These are phyloP conservation scores for Rhizopus arrhizus DNA, from an alignment of 371 early-diverging fungal genomes.

Conservation along the genomic window DNA sequence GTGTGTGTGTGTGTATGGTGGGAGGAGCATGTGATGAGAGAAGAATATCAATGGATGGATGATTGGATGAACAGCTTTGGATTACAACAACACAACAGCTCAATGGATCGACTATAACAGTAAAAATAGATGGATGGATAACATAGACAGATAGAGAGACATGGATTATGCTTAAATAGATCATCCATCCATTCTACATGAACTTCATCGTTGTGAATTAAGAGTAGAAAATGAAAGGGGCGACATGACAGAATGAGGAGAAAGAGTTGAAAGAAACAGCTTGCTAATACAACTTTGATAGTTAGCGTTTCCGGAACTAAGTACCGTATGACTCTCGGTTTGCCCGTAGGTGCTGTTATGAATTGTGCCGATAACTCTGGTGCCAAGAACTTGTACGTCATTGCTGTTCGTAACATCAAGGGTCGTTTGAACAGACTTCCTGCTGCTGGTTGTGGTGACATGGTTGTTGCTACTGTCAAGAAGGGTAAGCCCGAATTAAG, in stretches of 20 bases:
- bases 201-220: neutral
- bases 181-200: neutral
- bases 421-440: conserved; percentile 99
- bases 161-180: neutral
- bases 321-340: conserved; percentile 99
- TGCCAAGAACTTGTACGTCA: conserved; percentile 99
- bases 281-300: conserved; percentile 4
- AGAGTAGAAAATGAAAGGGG: neutral
- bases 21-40: neutral
- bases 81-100: too few species aligned
- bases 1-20: neutral
- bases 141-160: neutral
- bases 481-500: conserved; percentile 99
- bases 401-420: conserved; percentile 97
- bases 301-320: conserved; percentile 89
- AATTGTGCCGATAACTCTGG: conserved; percentile 99
- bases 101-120: too few species aligned
- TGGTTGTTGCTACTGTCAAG: conserved; percentile 99
- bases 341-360: conserved; percentile 99
- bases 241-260: neutral
- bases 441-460: conserved; percentile 99
- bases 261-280: neutral
- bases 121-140: conserved; percentile 7
- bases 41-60: conserved; percentile 8
- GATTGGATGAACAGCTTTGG: conserved; percentile 20